A percentile compares a stretch with the other conserved stretches of the same genome.
Conservation (phyloP, 1,284 basidiomycete species). For the Omphalotus olearius region DNA sequence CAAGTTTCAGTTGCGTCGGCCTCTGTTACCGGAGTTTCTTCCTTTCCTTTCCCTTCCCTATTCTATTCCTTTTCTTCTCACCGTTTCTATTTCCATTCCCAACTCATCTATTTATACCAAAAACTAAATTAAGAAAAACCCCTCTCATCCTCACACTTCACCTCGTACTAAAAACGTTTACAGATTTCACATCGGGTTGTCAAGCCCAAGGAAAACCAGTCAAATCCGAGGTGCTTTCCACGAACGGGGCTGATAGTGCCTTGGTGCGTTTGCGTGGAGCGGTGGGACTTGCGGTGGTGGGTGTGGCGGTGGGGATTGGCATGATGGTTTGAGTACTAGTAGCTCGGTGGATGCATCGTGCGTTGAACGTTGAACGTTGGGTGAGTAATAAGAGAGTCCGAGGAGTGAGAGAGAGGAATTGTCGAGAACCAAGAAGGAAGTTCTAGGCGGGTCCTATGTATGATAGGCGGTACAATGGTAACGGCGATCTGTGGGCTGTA, state of each 20-base stretch:
- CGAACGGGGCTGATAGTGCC: not conserved
- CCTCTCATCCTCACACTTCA: not conserved
- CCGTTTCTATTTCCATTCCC: not conserved
- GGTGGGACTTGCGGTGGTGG: not conserved
- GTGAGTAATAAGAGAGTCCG: too few relatives aligned
- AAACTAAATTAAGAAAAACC: too few relatives aligned
- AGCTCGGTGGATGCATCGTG: too few relatives aligned
- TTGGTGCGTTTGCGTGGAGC: not conserved
- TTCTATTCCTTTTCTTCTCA: too few relatives aligned
- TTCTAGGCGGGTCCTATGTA: not conserved
- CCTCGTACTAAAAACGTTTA: not conserved
- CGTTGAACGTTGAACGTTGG: too few relatives aligned
- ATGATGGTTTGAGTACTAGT: not conserved
- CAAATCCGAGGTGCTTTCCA: not conserved
- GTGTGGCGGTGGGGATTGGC: not conserved
- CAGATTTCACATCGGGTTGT: conserved; percentile 2
- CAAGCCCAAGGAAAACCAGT: not conserved
- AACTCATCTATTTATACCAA: too few relatives aligned
- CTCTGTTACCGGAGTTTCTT: too few relatives aligned
- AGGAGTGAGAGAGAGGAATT: not conserved
- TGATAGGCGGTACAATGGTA: not conserved
- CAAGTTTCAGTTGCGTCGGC: too few relatives aligned
- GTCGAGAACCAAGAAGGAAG: not conserved
- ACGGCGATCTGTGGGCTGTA: too few relatives aligned
- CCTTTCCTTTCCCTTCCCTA: too few relatives aligned